Conservation (phyloP, 108 stramenopile species). For the Heterococcus sp. region DNA sequence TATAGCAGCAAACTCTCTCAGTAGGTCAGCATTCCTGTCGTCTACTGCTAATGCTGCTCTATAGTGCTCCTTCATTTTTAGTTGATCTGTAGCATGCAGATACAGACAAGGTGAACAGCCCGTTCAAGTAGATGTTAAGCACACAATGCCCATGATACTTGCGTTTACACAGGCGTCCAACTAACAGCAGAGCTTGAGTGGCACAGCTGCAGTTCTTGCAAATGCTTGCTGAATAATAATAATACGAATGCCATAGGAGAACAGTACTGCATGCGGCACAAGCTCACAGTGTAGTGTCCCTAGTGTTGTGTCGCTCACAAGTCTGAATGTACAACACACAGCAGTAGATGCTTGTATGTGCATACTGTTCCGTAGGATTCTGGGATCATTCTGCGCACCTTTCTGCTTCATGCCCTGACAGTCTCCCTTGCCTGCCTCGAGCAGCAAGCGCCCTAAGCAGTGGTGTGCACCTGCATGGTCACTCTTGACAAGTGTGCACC, state of each 20-base stretch:
- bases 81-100: not conserved
- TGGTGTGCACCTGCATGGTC: constrained; percentile 12
- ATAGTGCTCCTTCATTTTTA: not conserved
- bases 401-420: not conserved
- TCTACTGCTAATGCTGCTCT: not conserved
- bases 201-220: not conserved
- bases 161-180: too few relatives aligned
- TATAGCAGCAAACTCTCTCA: not conserved
- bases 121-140: not conserved
- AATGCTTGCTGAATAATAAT: too few relatives aligned
- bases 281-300: not conserved
- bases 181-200: too few relatives aligned
- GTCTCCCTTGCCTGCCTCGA: constrained; percentile 8
- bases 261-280: not conserved
- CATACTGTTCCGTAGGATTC: not conserved
- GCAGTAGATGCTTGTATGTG: not conserved
- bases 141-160: too few relatives aligned
- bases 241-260: not conserved
- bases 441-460: constrained; percentile 9
- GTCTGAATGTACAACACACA: not conserved
- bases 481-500: not conserved
- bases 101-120: not conserved
- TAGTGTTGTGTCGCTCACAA: too few relatives aligned
- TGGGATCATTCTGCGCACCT: not conserved
- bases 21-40: not conserved